Base-by-base conservation (phyloP, 345 rosid genomes). In the Rhodamnia rubescens region DNA sequence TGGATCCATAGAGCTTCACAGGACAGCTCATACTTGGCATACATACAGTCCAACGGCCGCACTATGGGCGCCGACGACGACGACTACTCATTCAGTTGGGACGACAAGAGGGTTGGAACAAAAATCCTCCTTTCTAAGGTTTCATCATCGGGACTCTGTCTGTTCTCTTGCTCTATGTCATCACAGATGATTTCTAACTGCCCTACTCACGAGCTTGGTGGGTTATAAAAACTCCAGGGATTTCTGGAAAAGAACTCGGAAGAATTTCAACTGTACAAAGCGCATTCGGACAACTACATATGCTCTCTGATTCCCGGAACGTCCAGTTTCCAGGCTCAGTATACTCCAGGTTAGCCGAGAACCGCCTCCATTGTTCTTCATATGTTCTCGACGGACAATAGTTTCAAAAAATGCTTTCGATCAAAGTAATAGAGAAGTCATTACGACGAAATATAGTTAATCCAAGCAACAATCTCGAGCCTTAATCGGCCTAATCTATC, bases 61-160 rank as follows among this genome's bases (percentile, higher is more conserved):
- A 89, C 88, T 7, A 29, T 93, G 87, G 97, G 97, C 75, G 93
- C 96, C 1, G 90, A 92, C 18, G 90, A 94, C 1, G 95, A 93
- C 74, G 95, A 89, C 84, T 93, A 83, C 91, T 90, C 93, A 74
- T 94, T 94, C 88, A 93, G 97, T 54, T 94, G 97, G 96, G 96
- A 94, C 83, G 97, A 94, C 89, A 94, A 93, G 90, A 83, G 93
- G 84, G 88, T 94, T 44, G 97, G 95, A 84, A 92, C 95, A 10
- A 94, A 93, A 82, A 87, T 92, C 85, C 96, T 93, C 59, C 96
- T 94, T 15, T 91, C 96, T 87, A 92, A 90, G 95, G 96, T 92
- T 18, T 21, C 14, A 5, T 69, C 80, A 15, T 8, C 40, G 11
- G 2, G 15, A 12, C 32, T 84, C 75, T 13, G 53, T 32, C 51